Evolutionary conservation across 441 rosid genomes (phyloP), one percentile per base, ranked within the genome.

Genomic region (Gossypium gossypioides): DNA sequence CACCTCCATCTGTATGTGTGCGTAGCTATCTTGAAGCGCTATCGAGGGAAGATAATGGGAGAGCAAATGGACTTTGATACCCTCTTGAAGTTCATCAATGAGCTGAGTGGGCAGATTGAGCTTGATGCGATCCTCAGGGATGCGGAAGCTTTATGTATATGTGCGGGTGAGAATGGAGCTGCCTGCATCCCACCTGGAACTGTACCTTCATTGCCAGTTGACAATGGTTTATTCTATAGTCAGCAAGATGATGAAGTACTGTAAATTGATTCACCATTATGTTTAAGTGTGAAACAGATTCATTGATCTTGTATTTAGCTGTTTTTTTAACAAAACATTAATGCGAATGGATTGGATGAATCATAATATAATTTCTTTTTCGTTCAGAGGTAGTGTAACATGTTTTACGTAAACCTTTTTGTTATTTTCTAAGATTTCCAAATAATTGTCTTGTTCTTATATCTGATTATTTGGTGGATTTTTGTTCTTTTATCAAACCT

Each of bases 41-140:
- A 82, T 79, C 95, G 96, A 19, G 74, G 76, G 80, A 93, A 88
- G 84, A 96, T 96, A 76, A 91, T 93, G 71, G 93, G 98, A 55
- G 93, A 91, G 76, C 85, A 84, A 79, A 96, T 96, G 99, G 98
- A 91, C 82, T 96, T 96, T 1, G 99, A 96, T 82, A 90, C 97
- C 0, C 96, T 96, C 32, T 81, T 93, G 85, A 96, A 93, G 82
- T 96, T 96, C 81, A 96, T 91, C 68, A 96, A 93, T 3, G 99
- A 91, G 82, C 84, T 93, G 74, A 93, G 94, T 40, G 94, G 98
- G 60, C 87, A 74, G 58, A 88, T 96, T 29, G 91, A 96, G 74
- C 88, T 90, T 8, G 90, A 93, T 62, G 74, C 90, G 15, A 74
- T 83, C 68, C 78, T 90, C 54, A 91, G 94, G 87, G 98, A 93